Evolutionary conservation across 2,329 filamentous ascomycete species (phyloP).

Genomic region (Talaromyces sp.): DNA sequence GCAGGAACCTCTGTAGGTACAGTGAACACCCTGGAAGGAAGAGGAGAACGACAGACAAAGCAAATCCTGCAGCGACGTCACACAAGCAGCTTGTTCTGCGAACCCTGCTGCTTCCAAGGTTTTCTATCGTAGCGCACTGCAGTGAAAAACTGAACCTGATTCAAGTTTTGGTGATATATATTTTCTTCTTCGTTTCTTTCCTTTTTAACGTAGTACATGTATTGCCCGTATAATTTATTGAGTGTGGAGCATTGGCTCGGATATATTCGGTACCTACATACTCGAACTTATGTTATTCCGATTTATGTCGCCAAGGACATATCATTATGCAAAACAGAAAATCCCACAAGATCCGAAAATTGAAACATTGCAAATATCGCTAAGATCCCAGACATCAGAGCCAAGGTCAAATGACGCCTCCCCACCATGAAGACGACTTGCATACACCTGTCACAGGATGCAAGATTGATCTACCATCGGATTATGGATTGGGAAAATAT

Average conservation of each 20-base stretch:
- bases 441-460: not conserved
- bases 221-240: too few species aligned
- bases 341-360: too few species aligned
- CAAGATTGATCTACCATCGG: conserved; percentile 12
- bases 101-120: not conserved
- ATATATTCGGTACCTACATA: not conserved
- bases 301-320: not conserved
- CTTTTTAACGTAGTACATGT: too few species aligned
- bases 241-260: not conserved
- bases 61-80: conserved; percentile 6
- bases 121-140: not conserved
- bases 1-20: not conserved
- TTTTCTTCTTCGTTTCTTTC: too few species aligned
- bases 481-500: conserved; percentile 6
- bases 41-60: not conserved
- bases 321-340: not conserved
- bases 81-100: not conserved
- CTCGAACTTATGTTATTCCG: too few species aligned
- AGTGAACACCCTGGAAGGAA: not conserved
- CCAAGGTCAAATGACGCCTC: not conserved
- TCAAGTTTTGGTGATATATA: not conserved
- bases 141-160: not conserved
- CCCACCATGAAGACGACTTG: not conserved
- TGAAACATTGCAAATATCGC: too few species aligned
- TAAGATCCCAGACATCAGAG: not conserved